Evolutionary conservation across 75 land plant genomes (phyloP).

Genomic region (Picea glauca): DNA sequence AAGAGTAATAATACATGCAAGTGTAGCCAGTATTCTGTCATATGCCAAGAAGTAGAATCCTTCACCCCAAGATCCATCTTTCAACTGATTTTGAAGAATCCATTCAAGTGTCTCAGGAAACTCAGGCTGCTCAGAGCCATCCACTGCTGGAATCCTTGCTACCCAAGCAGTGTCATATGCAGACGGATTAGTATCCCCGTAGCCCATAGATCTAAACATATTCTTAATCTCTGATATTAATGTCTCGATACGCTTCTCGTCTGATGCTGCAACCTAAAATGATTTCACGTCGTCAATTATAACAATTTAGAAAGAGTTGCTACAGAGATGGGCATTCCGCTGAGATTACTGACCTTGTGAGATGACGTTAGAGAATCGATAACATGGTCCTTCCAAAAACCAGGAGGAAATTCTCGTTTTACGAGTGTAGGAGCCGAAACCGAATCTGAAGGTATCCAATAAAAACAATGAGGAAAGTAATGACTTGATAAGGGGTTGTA

Average conservation of each 20-base stretch:
- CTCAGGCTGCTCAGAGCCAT: slow-evolving; percentile 27
- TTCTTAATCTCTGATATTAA: neutral
- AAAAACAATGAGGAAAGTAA: neutral
- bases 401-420: slow-evolving; percentile 1
- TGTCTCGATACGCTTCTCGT: neutral
- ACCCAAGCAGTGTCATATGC: slow-evolving; percentile 63
- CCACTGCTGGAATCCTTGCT: slow-evolving; percentile 28
- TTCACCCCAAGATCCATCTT: slow-evolving; percentile 37
- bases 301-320: too few relatives aligned
- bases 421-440: neutral
- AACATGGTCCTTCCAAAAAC: neutral
- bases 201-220: slow-evolving; percentile 7
- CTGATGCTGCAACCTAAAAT: neutral
- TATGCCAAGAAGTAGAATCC: too few relatives aligned
- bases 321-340: too few relatives aligned
- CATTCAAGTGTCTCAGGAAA: slow-evolving; percentile 38
- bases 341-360: neutral
- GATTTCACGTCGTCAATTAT: too few relatives aligned
- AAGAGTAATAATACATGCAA: too few relatives aligned
- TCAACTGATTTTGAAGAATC: slow-evolving; percentile 47
- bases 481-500: too few relatives aligned
- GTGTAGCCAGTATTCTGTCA: too few relatives aligned
- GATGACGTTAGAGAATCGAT: neutral
- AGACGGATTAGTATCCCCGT: slow-evolving; percentile 24
- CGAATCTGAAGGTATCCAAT: too few relatives aligned